phyloP scores from a whole-genome alignment of 192 early-diverging fungal genomes.

The Jimgerdemannia flammicorona region DNA sequence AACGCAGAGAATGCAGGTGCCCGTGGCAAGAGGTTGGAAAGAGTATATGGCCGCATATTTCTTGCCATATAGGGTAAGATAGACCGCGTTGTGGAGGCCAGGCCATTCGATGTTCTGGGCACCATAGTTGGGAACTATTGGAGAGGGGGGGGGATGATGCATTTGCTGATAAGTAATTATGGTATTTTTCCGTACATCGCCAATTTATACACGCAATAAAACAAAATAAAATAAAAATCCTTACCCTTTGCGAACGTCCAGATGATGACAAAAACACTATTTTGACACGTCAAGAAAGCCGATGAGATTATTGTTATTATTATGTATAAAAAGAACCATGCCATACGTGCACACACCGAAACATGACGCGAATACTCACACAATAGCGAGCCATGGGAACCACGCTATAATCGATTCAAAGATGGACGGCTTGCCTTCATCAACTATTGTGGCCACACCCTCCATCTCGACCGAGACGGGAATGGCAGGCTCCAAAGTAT shows the following conservation, averaged over 20 bases:
- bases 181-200: too few relatives aligned
- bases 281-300: neutral
- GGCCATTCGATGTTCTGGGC: neutral
- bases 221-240: neutral
- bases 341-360: too few relatives aligned
- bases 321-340: conserved; percentile 6
- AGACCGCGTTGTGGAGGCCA: conserved; percentile 16
- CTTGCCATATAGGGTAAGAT: conserved; percentile 28
- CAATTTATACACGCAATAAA: neutral
- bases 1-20: conserved; percentile 27
- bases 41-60: conserved; percentile 28
- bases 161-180: neutral
- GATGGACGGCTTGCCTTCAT: conserved; percentile 12
- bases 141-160: neutral
- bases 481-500: neutral
- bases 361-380: conserved; percentile 13
- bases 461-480: conserved; percentile 3
- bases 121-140: neutral
- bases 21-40: conserved; percentile 35
- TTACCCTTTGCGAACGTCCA: conserved; percentile 26
- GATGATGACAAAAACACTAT: conserved; percentile 3
- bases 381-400: conserved; percentile 33
- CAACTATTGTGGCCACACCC: too few relatives aligned
- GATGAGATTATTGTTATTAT: too few relatives aligned
- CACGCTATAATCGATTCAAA: conserved; percentile 21